Evolutionary conservation across 768 basidiomycete species (phyloP), one percentile per base, ranked within the genome.

Genomic region (Boletus insuetus): DNA sequence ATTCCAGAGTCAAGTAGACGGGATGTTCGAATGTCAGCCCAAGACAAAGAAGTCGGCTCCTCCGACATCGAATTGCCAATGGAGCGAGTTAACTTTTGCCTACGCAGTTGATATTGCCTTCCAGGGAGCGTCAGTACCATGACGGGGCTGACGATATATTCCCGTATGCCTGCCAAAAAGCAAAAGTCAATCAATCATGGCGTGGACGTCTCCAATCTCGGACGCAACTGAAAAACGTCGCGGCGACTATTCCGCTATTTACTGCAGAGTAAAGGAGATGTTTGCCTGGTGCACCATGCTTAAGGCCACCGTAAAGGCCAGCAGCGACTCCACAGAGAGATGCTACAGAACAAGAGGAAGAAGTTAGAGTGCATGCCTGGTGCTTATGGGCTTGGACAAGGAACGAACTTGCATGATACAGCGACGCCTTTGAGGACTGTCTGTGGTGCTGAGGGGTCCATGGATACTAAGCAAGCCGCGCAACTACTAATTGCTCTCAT

Each of bases 381-480:
- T 46, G 53, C 52, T 40, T 35, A 49, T 32, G 16, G 35, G 51
- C 46, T 42, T 31, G 26, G 37, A 55, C 44, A 55, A 55, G 61
- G 62, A 74, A 87, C 85, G 83, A 83, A 90, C 89, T 87, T 80
- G 88, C 89, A 91, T 85, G 86, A 83, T 73, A 80, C 70, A 58
- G 81, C 64, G 26, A 86, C 82, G 53, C 86, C 85, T 53, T 79
- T 74, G 29, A 78, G 75, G 43, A 90, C 75, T 26, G 78, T 82
- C 54, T 67, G 61, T 35, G 71, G 63, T 55, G 69, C 71, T 50
- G 65, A 66, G 4, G 67, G 63, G 44, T 71, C 70, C 70, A 71
- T 71, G 42, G 9, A 29, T 29, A 29, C 9, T 29, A 29, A 29
- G 29, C 29, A 29, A 29, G 9, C 29, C 7, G 29, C 8, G 9